Evolutionary conservation across 202 grass and related monocot genomes (phyloP).

Genomic region (Panicum hallii): DNA sequence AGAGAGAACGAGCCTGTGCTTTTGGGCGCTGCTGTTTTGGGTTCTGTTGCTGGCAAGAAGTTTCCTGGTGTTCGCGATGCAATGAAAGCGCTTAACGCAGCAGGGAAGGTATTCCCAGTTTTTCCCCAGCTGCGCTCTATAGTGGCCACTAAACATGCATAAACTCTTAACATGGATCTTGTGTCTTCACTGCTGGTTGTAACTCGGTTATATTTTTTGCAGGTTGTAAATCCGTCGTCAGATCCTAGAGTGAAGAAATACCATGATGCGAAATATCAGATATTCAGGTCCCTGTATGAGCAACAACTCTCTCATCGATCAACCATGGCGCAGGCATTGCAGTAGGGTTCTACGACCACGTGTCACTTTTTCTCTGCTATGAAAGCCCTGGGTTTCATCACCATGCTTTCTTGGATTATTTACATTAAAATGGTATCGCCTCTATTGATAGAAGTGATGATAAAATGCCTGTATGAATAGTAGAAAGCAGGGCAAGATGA

Average conservation of each 20-base stretch:
- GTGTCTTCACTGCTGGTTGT: not conserved
- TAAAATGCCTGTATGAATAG: not conserved
- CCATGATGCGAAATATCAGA: slow-evolving; percentile 84
- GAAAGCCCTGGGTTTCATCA: no score
- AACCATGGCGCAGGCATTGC: slow-evolving; percentile 70
- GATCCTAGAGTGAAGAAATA: slow-evolving; percentile 88
- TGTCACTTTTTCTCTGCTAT: no score
- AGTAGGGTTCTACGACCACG: slow-evolving; percentile 28
- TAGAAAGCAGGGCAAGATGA: not conserved
- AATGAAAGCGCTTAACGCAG: slow-evolving; percentile 90
- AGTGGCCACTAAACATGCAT: not conserved
- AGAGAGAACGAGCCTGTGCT: slow-evolving; percentile 91
- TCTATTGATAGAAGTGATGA: not conserved
- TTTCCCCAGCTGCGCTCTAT: not conserved
- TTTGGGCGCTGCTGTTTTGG: slow-evolving; percentile 87
- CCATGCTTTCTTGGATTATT: not conserved
- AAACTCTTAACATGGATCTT: not conserved
- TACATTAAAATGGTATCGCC: not conserved
- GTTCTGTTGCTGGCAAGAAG: slow-evolving; percentile 88
- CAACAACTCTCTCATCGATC: slow-evolving; percentile 75
- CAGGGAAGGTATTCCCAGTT: slow-evolving; percentile 61
- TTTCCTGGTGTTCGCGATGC: slow-evolving; percentile 67
- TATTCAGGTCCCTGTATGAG: slow-evolving; percentile 87
- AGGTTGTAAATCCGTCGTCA: slow-evolving; percentile 79
- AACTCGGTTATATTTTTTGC: slow-evolving; percentile 26